Conservation (phyloP, 2,329 filamentous ascomycete species). For the Penicillium sp. region DNA sequence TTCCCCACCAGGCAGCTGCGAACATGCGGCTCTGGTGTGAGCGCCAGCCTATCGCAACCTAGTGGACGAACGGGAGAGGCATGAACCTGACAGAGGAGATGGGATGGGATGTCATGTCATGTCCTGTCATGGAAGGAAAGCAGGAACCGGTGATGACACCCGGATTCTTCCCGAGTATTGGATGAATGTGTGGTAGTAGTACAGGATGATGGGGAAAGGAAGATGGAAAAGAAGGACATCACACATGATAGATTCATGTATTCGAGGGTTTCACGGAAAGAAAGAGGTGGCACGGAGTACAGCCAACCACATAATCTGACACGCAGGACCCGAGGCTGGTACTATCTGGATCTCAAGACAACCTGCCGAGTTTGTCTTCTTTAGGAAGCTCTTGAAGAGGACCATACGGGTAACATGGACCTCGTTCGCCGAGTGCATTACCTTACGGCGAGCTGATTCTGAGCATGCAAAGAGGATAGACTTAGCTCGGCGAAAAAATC, state of each 20-base stretch:
- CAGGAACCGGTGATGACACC: background rate
- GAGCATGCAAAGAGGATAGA: constrained; percentile 20
- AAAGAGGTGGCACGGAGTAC: background rate
- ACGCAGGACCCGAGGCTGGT: background rate
- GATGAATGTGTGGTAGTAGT: background rate
- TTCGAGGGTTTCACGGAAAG: background rate
- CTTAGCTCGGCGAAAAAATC: background rate
- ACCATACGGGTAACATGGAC: constrained; percentile 15
- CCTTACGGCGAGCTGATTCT: background rate
- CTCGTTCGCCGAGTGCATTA: background rate
- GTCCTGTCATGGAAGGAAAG: background rate
- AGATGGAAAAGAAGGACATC: background rate
- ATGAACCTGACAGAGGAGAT: background rate
- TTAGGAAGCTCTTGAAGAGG: constrained; percentile 10
- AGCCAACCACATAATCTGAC: background rate
- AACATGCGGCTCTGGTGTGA: constrained; percentile 68
- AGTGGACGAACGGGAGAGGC: constrained; percentile 9
- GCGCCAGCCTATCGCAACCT: constrained; percentile 27
- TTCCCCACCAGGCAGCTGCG: constrained; percentile 72
- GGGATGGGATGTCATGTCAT: background rate
- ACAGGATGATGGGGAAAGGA: background rate
- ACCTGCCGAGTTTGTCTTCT: no score
- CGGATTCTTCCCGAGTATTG: background rate
- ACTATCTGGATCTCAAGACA: background rate
- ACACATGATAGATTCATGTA: background rate